Evolutionary conservation across 345 rosid species (phyloP), one percentile per base, ranked within the genome.

Genomic region (Populus tremula): DNA sequence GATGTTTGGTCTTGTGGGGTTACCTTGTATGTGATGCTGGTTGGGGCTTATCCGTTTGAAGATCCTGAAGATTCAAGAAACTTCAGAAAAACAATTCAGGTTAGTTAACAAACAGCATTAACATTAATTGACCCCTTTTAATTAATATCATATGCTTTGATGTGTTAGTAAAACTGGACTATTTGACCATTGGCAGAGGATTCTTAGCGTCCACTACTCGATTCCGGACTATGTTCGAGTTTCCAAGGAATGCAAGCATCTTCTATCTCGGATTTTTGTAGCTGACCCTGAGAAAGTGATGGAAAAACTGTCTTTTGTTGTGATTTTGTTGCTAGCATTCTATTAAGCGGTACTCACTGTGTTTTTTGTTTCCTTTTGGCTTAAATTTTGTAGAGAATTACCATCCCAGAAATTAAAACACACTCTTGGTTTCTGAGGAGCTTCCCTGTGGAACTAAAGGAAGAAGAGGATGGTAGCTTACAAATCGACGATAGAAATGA

Each of bases 201-300:
- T 96, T 81, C 87, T 96, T 65, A 91, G 90, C 64, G 94, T 92
- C 75, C 91, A 90, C 67, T 93, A 93, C 78, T 89, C 98, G 5
- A 95, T 95, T 76, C 99, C 99, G 2, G 96, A 88, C 67, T 93
- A 92, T 70, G 93, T 95, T 61, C 89, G 96, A 71, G 88, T 95
- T 67, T 89, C 98, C 38, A 65, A 82, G 45, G 99, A 91, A 18
- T 95, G 99, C 73, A 86, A 78, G 47, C 93, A 90, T 79, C 98
- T 95, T 45, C 82, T 95, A 21, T 93, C 98, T 69, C 85, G 90
- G 73, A 90, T 93, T 71, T 95, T 95, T 23, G 94, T 93, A 1
- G 91, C 97, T 17, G 83, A 90, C 56, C 97, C 98, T 18, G 96
- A 88, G 79, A 89, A 87, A 93, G 99, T 91, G 81, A 79, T 14